A percentile compares a stretch with the other conserved stretches of the same genome.
These are phyloP conservation scores for Purpureocillium lavendulum DNA, from an alignment of 2,329 filamentous ascomycete genomes.

Conservation along the genomic window DNA sequence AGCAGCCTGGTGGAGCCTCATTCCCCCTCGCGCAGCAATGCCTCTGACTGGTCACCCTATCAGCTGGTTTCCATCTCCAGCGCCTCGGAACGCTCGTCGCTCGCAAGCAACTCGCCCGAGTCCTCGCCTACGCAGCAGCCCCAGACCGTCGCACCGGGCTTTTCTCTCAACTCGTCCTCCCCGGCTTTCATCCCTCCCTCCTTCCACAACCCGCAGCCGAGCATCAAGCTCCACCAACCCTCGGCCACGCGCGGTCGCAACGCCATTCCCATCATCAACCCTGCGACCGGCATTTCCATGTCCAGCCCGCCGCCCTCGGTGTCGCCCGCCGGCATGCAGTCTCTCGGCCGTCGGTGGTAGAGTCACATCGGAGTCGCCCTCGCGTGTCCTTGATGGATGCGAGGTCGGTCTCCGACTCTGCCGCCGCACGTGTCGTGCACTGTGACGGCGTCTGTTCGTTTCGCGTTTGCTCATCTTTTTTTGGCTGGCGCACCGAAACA, in stretches of 20 bases:
- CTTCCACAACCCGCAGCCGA: conserved; percentile 57
- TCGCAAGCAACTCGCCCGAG: conserved; percentile 90
- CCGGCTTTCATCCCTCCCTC: conserved; percentile 57
- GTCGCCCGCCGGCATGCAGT: conserved; percentile 53
- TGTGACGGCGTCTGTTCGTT: conserved; percentile 34
- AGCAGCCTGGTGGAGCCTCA: conserved; percentile 8
- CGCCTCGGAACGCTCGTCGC: conserved; percentile 85
- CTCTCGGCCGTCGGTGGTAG: conserved; percentile 48
- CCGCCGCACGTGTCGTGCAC: conserved; percentile 26
- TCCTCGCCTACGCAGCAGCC: conserved; percentile 86
- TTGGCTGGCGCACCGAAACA: conserved; percentile 38
- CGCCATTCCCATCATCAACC: conserved; percentile 96
- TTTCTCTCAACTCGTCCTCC: conserved; percentile 63
- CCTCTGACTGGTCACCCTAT: conserved; percentile 26
- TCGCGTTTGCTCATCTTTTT: not conserved
- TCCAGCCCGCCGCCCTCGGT: conserved; percentile 76
- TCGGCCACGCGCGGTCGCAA: conserved; percentile 84
- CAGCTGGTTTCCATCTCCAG: conserved; percentile 90
- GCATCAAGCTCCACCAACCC: conserved; percentile 82
- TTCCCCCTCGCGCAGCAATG: conserved; percentile 6
- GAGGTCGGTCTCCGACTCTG: conserved; percentile 23
- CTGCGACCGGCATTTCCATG: conserved; percentile 79
- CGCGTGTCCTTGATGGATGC: conserved; percentile 24
- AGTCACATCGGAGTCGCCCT: conserved; percentile 9
- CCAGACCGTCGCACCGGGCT: conserved; percentile 66